A percentile compares a stretch with the other conserved stretches of the same genome.
These are phyloP conservation scores for Quercus suber DNA, from an alignment of 306 rosid species.

Conservation along the genomic window DNA sequence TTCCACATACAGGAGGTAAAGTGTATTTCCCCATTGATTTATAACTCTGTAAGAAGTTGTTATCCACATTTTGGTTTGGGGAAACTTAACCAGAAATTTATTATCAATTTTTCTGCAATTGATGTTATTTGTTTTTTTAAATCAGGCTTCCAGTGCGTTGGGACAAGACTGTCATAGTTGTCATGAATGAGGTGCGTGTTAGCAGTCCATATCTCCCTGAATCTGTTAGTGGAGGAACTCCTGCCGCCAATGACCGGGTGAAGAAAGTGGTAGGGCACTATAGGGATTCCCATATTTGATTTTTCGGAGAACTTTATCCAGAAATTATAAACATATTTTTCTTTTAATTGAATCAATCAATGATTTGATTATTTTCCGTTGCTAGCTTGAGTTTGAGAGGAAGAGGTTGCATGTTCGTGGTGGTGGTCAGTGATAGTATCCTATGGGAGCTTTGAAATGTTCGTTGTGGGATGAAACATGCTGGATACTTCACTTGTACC, in stretches of 20 bases:
- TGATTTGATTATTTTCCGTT: constrained; percentile 4
- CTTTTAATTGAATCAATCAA: constrained; percentile 5
- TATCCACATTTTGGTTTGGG: background rate
- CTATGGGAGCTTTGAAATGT: constrained; percentile 22
- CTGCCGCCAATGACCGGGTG: constrained; percentile 97
- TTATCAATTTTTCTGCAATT: constrained; percentile 7
- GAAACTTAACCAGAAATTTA: background rate
- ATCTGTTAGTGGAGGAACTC: constrained; percentile 90
- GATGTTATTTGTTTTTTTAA: constrained; percentile 15
- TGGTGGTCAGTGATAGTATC: constrained; percentile 50
- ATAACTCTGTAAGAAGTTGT: background rate
- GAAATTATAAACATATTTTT: background rate
- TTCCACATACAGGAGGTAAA: too few species aligned
- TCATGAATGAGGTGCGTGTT: constrained; percentile 92
- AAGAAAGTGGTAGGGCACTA: constrained; percentile 83
- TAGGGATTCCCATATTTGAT: constrained; percentile 6
- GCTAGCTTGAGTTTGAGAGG: constrained; percentile 81
- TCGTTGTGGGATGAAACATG: constrained; percentile 22
- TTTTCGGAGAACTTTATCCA: background rate
- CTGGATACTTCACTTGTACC: constrained; percentile 36
- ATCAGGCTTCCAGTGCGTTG: constrained; percentile 97
- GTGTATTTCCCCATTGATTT: background rate
- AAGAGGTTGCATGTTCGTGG: constrained; percentile 77
- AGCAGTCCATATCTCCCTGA: constrained; percentile 87
- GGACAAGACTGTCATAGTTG: constrained; percentile 96